phyloP scores from a whole-genome alignment of 1,284 basidiomycete genomes.

The Austroboletus olivaceoglutinosus region DNA sequence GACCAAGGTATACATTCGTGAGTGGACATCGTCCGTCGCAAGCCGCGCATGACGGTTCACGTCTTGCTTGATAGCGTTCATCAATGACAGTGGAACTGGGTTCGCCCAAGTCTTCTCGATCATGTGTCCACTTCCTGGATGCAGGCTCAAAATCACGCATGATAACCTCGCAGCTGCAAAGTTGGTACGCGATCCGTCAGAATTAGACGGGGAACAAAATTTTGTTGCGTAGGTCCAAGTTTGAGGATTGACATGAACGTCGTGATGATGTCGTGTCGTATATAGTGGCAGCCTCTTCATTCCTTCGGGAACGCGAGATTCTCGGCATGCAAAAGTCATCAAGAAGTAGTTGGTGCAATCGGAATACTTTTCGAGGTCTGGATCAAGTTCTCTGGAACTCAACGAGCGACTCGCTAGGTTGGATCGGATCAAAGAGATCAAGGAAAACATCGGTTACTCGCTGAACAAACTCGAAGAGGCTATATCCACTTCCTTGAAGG shows the following conservation, averaged over 20 bases:
- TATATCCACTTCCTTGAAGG: constrained; percentile 16
- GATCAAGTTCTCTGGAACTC: background rate
- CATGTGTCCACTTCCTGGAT: constrained; percentile 30
- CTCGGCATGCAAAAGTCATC: constrained; percentile 24
- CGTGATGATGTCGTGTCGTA: background rate
- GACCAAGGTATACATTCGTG: constrained; percentile 29
- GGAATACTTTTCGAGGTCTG: constrained; percentile 13
- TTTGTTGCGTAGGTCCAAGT: constrained; percentile 22
- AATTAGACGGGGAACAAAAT: constrained; percentile 11
- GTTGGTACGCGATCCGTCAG: constrained; percentile 34
- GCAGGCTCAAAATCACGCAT: constrained; percentile 32
- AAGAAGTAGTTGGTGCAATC: constrained; percentile 27
- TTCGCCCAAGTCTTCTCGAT: constrained; percentile 34
- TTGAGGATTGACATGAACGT: background rate
- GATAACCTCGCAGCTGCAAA: constrained; percentile 35
- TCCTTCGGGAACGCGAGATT: constrained; percentile 21
- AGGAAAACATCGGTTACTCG: constrained; percentile 31
- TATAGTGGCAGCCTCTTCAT: constrained; percentile 35
- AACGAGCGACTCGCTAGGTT: constrained; percentile 22
- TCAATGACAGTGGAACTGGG: constrained; percentile 32
- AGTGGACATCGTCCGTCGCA: constrained; percentile 15
- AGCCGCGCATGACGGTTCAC: background rate
- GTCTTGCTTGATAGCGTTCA: constrained; percentile 25
- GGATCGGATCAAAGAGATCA: constrained; percentile 26
- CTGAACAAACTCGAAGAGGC: constrained; percentile 17